phyloP scores from a whole-genome alignment of 129 eudicot species.

The Deinandra increscens region DNA sequence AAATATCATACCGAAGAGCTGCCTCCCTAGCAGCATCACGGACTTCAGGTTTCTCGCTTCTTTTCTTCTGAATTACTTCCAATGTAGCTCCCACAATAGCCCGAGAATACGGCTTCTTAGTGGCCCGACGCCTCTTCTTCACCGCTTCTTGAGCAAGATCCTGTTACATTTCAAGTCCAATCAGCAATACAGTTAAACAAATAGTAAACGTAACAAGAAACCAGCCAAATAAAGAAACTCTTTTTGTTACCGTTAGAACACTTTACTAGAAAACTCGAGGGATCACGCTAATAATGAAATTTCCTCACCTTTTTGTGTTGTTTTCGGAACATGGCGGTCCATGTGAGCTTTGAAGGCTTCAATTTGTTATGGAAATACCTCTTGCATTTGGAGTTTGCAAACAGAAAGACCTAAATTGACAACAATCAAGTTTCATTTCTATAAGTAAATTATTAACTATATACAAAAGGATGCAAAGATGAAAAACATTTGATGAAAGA shows the following conservation, averaged over 20 bases:
- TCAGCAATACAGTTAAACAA: background rate
- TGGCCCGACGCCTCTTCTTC: constrained; percentile 59
- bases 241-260: too few species aligned
- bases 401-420: constrained; percentile 46
- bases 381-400: constrained; percentile 66
- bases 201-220: background rate
- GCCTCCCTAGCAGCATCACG: constrained; percentile 67
- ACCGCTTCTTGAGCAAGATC: constrained; percentile 56
- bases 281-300: background rate
- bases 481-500: background rate
- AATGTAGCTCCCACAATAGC: constrained; percentile 64
- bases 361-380: constrained; percentile 55
- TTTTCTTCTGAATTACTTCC: constrained; percentile 66
- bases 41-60: constrained; percentile 62
- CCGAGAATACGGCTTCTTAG: constrained; percentile 61
- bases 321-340: constrained; percentile 67
- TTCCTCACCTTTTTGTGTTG: constrained; percentile 57
- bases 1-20: constrained; percentile 46
- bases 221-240: background rate
- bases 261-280: too few species aligned
- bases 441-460: background rate
- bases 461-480: background rate
- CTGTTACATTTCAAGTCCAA: constrained; percentile 11
- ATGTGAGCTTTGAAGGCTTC: constrained; percentile 60
- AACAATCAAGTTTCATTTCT: background rate